Conservation (phyloP, 768 basidiomycete genomes). For the Mycena alexandri region DNA sequence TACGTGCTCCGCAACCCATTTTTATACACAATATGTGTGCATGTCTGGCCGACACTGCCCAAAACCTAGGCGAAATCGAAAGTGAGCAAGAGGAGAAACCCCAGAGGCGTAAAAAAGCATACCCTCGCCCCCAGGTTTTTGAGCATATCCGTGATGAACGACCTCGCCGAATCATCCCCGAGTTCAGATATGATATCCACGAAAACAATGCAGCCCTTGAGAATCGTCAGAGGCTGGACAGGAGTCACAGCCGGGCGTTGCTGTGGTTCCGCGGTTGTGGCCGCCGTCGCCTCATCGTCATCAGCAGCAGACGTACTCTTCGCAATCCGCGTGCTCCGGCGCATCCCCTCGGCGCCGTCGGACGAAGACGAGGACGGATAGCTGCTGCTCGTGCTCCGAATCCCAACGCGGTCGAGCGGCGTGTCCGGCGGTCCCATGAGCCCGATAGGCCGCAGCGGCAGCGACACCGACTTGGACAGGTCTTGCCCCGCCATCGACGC, state of each 20-base stretch:
- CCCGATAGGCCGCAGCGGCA: slow-evolving; percentile 50
- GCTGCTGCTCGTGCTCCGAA: slow-evolving; percentile 57
- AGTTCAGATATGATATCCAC: slow-evolving; percentile 91
- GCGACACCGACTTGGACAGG: slow-evolving; percentile 71
- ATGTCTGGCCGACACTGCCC: slow-evolving; percentile 74
- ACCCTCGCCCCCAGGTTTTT: slow-evolving; percentile 86
- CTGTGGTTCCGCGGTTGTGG: slow-evolving; percentile 31
- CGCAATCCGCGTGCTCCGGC: slow-evolving; percentile 51
- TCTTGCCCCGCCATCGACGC: slow-evolving; percentile 72
- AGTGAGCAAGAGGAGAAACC: slow-evolving; percentile 6
- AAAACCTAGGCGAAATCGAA: slow-evolving; percentile 59
- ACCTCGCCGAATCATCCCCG: slow-evolving; percentile 81
- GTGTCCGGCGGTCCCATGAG: slow-evolving; percentile 64
- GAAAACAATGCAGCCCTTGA: slow-evolving; percentile 83
- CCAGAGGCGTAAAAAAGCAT: slow-evolving; percentile 39
- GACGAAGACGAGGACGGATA: slow-evolving; percentile 46
- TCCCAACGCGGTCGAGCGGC: slow-evolving; percentile 49
- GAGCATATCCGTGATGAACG: slow-evolving; percentile 87
- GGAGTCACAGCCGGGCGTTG: slow-evolving; percentile 40
- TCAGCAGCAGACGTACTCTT: slow-evolving; percentile 42
- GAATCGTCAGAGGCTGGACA: slow-evolving; percentile 58
- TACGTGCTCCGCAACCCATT: slow-evolving; percentile 83
- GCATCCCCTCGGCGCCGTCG: slow-evolving; percentile 33
- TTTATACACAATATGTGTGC: slow-evolving; percentile 91
- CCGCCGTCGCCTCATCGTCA: slow-evolving; percentile 35